Conservation (phyloP, 169 alveolate species). For the Plasmodium blacklocki region DNA sequence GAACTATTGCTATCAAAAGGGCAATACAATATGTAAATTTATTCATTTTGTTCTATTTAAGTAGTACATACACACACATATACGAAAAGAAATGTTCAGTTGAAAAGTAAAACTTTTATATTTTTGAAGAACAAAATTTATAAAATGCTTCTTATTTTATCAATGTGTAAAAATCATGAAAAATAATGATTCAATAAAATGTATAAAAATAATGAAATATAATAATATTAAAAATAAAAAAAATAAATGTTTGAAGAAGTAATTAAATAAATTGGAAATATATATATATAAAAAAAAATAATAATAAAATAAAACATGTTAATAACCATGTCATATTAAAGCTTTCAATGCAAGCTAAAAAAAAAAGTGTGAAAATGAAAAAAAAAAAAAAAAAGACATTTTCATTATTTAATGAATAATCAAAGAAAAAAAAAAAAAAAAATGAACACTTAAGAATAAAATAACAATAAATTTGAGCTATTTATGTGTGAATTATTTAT, state of each 20-base stretch:
- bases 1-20: slow-evolving; percentile 24
- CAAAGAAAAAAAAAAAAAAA: slow-evolving; percentile 14
- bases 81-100: no score
- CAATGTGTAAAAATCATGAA: slow-evolving; percentile 17
- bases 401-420: not conserved
- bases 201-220: slow-evolving; percentile 12
- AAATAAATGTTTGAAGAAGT: slow-evolving; percentile 11
- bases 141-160: slow-evolving; percentile 11
- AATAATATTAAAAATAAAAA: slow-evolving; percentile 9
- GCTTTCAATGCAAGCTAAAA: no score
- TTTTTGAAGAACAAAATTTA: slow-evolving; percentile 4
- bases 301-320: slow-evolving; percentile 31
- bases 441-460: slow-evolving; percentile 13
- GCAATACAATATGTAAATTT: slow-evolving; percentile 28
- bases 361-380: no score
- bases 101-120: not conserved
- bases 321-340: not conserved
- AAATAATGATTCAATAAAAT: not conserved
- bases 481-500: slow-evolving; percentile 10
- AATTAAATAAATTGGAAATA: not conserved
- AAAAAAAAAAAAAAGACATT: no score
- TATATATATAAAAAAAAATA: slow-evolving; percentile 1
- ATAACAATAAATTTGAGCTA: slow-evolving; percentile 56
- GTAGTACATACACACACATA: no score
- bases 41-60: slow-evolving; percentile 37